Base-by-base conservation (phyloP, 805 yeast species). In the Maudiozyma turicensis region DNA sequence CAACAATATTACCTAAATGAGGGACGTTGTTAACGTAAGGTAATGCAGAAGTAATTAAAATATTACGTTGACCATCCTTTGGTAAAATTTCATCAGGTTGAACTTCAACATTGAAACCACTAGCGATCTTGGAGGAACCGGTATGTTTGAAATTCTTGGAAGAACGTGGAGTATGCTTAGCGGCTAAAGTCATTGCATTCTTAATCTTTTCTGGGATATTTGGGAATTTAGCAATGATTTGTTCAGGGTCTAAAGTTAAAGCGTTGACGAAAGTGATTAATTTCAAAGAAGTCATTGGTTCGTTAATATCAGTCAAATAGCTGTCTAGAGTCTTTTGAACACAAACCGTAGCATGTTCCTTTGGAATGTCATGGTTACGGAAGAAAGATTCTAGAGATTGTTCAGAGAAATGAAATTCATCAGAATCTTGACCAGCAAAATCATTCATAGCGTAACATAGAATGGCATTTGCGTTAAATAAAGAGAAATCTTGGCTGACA, bases 11-110 rank as follows among this genome's bases (percentile, higher is more conserved):
- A 60, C 98, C 98, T 66, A 91, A 75, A 70, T 93, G 98, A 43
- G 99, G 99, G 46, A 91, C 98, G 64, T 93, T 91, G 72, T 93
- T 93, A 48, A 91, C 98, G 59, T 91, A 93, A 11, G 98, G 98
- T 60, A 91, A 77, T 31, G 99, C 97, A 26, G 98, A 90, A 1
- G 98, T 91, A 64, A 91, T 82, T 58, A 91, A 72, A 49, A 90
- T 78, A 68, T 91, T 91, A 61, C 84, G 77, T 69, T 84, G 84
- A 49, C 76, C 77, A 29, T 75, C 71, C 56, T 77, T 78, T 49
- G 98, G 98, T 46, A 76, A 58, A 52, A 83, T 74, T 45, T 74
- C 74, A 38, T 52, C 58, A 8, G 52, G 57, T 40, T 54, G 61
- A 34, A 61, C 43, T 45, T 63, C 50, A 15, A 67, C 58, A 8